Conservation (phyloP, 2,329 filamentous ascomycete species). For the Ascomycota sp. region DNA sequence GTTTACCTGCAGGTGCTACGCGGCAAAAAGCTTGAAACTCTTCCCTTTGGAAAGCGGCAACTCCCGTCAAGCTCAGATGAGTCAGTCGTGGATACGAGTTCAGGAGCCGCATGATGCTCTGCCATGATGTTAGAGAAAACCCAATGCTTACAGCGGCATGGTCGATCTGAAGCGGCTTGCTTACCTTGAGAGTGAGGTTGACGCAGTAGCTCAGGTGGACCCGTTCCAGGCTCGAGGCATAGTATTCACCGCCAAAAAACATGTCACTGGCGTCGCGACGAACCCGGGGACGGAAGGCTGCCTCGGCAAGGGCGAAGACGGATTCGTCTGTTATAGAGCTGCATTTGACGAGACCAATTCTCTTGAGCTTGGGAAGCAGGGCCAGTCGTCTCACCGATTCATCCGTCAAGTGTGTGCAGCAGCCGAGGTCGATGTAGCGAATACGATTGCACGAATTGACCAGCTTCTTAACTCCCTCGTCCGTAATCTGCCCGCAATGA, state of each 20-base stretch:
- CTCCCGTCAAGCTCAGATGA: slow-evolving; percentile 83
- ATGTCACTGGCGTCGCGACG: slow-evolving; percentile 27
- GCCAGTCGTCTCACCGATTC: slow-evolving; percentile 68
- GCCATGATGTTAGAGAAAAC: background rate
- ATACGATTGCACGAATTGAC: slow-evolving; percentile 82
- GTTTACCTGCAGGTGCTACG: slow-evolving; percentile 52
- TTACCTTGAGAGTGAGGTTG: slow-evolving; percentile 60
- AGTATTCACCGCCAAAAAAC: slow-evolving; percentile 29
- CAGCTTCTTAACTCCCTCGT: slow-evolving; percentile 65
- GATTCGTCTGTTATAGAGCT: slow-evolving; percentile 75
- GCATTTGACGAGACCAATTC: slow-evolving; percentile 91
- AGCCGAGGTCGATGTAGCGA: slow-evolving; percentile 93
- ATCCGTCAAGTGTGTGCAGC: slow-evolving; percentile 77
- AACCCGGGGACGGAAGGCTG: slow-evolving; percentile 32
- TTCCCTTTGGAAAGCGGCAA: slow-evolving; percentile 70
- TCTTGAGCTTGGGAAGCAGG: slow-evolving; percentile 73
- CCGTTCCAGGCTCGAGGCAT: slow-evolving; percentile 54
- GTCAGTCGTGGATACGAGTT: slow-evolving; percentile 86
- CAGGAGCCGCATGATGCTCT: slow-evolving; percentile 79
- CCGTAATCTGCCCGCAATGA: slow-evolving; percentile 81
- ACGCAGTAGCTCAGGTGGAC: slow-evolving; percentile 94
- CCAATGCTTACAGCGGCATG: too few relatives aligned
- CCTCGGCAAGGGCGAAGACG: slow-evolving; percentile 63
- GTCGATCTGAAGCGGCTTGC: too few relatives aligned
- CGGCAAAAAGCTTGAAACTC: slow-evolving; percentile 76